Conservation (phyloP, 495 filamentous ascomycete species). For the Cercophora newfieldiana region DNA sequence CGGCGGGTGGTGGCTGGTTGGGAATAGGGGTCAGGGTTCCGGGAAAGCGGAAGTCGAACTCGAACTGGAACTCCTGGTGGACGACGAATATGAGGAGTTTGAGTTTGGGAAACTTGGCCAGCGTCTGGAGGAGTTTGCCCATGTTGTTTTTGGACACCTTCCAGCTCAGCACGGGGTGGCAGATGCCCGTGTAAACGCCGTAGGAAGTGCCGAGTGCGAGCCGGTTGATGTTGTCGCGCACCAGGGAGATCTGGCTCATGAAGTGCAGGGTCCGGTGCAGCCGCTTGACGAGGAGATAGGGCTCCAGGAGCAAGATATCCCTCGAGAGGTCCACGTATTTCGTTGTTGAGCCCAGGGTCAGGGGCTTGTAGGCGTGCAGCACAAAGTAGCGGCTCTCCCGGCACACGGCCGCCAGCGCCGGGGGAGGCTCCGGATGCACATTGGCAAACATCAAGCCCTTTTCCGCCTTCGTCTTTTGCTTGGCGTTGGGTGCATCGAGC, state of each 20-base stretch:
- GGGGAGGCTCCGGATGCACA: constrained; percentile 47
- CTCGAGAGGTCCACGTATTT: constrained; percentile 49
- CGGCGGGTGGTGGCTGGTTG: background rate
- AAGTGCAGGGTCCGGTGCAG: constrained; percentile 49
- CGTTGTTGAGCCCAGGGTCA: constrained; percentile 47
- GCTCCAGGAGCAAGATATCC: constrained; percentile 52
- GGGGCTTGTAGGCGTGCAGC: constrained; percentile 48
- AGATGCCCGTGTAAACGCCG: constrained; percentile 47
- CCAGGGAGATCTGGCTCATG: constrained; percentile 48
- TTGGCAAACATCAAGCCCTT: constrained; percentile 51
- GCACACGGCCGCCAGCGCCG: constrained; percentile 47
- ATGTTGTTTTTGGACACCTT: constrained; percentile 52
- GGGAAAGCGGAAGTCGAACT: constrained; percentile 41
- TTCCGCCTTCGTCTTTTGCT: constrained; percentile 40
- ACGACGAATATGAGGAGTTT: constrained; percentile 47
- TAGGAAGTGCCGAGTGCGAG: constrained; percentile 51
- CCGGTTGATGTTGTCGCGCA: constrained; percentile 44
- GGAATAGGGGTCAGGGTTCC: constrained; percentile 31
- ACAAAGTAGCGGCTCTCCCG: constrained; percentile 50
- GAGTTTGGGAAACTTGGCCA: constrained; percentile 45
- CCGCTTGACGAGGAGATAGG: constrained; percentile 50
- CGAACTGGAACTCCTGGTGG: constrained; percentile 50
- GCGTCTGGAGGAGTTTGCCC: constrained; percentile 43
- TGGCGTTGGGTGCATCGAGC: constrained; percentile 46
- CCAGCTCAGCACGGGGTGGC: constrained; percentile 47